A percentile compares a stretch with the other conserved stretches of the same genome.
phyloP scores from a whole-genome alignment of 192 early-diverging fungal species.

The Backusella psychrophila region DNA sequence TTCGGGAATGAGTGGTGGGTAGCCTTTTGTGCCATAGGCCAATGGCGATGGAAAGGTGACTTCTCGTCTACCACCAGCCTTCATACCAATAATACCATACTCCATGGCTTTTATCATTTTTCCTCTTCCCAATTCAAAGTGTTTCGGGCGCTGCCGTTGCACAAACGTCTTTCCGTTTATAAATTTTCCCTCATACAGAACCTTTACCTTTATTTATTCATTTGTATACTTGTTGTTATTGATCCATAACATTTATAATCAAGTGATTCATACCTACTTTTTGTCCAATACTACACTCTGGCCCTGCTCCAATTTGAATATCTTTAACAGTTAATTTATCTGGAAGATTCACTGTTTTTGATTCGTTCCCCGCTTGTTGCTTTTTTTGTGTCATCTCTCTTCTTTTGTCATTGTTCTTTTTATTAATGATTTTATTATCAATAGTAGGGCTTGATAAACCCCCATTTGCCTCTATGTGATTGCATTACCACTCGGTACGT shows the following conservation, averaged over 20 bases:
- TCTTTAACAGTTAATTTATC: slow-evolving; percentile 84
- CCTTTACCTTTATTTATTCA: not conserved
- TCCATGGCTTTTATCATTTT: slow-evolving; percentile 98
- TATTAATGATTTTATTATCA: too few species aligned
- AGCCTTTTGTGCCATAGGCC: slow-evolving; percentile 73
- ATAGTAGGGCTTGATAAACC: too few species aligned
- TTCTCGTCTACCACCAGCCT: slow-evolving; percentile 84
- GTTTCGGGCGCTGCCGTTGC: slow-evolving; percentile 85
- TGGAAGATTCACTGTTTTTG: slow-evolving; percentile 51
- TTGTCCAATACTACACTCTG: slow-evolving; percentile 42
- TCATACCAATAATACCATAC: slow-evolving; percentile 84
- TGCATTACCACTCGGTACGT: too few species aligned
- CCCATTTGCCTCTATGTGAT: too few species aligned
- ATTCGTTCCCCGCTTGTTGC: not conserved
- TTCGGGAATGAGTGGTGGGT: slow-evolving; percentile 86
- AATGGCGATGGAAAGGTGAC: slow-evolving; percentile 82
- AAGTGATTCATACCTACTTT: slow-evolving; percentile 45
- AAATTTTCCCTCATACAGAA: slow-evolving; percentile 93
- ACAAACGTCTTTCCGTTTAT: slow-evolving; percentile 94
- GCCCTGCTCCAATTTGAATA: slow-evolving; percentile 44
- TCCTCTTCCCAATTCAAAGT: slow-evolving; percentile 78
- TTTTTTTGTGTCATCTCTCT: too few species aligned
- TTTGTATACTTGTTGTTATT: not conserved
- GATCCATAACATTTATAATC: not conserved
- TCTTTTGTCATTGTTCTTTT: too few species aligned